Base-by-base conservation (phyloP, 169 alveolate species). In the Cystoisospora suis region DNA sequence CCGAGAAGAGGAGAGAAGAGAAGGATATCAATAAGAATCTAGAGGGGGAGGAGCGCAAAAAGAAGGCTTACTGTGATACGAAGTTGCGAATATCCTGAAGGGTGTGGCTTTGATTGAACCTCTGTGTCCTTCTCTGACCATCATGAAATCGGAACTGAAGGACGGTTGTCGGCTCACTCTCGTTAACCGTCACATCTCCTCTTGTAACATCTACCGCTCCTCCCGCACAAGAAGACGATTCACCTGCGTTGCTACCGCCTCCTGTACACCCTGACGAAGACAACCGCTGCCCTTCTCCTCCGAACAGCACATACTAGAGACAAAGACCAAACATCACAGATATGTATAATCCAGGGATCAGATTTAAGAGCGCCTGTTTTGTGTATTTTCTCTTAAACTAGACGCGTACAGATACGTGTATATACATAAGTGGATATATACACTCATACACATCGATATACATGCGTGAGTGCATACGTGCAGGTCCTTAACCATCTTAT, bases 131-230 rank as follows among this genome's bases (percentile, higher is more conserved):
- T n/a, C 94, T 93, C 75, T 96, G 96, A 23, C 98, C 98, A 85
- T 96, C 96, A 80, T 96, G 98, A 49, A 96, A 95, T 86, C 98
- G 95, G 27, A 96, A 89, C 90, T 96, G 94, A 32, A 96, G 83
- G 47, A 88, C 96, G 27, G 98, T 96, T 38, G 95, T 93, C 12
- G 97, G 97, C 59, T 93, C 86, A 6, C 87, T 53, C 32, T 94
- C 94, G 81, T 96, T 97, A 40, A 95, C 94, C 40, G 56, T 23
- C 42, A 47, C 90, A 36, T 72, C 79, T 20, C 80, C 86, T 3
- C 86, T 61, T 20, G 75, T 40, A 40, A 72, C 77, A 44, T 87
- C 91, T 1, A 87, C 91, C 9, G 85, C 53, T 29, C 36, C 86
- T 23, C 81, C 75, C 6, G 80, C 36, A n/a, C n/a, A n/a, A 2